phyloP scores from a whole-genome alignment of 495 filamentous ascomycete species.

The Cryomyces minteri region DNA sequence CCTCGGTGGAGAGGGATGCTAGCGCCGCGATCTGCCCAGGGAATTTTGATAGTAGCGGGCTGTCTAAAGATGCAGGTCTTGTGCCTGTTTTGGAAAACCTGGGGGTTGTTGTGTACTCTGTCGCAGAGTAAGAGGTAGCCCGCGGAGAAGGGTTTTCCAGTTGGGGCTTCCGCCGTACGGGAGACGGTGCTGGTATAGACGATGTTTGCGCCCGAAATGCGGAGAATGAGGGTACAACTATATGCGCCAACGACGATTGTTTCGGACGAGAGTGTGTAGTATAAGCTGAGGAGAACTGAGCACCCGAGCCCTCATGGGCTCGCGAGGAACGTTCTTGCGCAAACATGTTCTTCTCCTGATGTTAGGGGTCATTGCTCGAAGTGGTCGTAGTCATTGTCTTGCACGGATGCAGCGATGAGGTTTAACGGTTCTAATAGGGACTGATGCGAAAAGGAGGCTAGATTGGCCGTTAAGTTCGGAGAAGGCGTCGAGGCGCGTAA shows the following conservation, averaged over 20 bases:
- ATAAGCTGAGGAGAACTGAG: background rate
- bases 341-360: conserved; percentile 7
- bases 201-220: conserved; percentile 17
- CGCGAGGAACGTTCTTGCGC: conserved; percentile 3
- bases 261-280: conserved; percentile 4
- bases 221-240: conserved; percentile 16
- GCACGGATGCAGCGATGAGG: conserved; percentile 8
- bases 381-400: conserved; percentile 6
- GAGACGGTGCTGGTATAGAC: conserved; percentile 13
- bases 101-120: conserved; percentile 3
- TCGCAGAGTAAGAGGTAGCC: conserved; percentile 5
- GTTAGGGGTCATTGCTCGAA: background rate
- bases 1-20: background rate
- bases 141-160: conserved; percentile 13
- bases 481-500: no score
- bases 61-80: conserved; percentile 6
- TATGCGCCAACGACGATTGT: conserved; percentile 12
- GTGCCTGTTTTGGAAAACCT: background rate
- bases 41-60: conserved; percentile 2
- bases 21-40: conserved; percentile 3
- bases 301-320: conserved; percentile 1
- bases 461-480: no score
- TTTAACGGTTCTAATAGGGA: no score
- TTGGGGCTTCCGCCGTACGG: conserved; percentile 14
- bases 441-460: no score